phyloP scores from a whole-genome alignment of 2,329 filamentous ascomycete species.

The Paradendryphiella salina region DNA sequence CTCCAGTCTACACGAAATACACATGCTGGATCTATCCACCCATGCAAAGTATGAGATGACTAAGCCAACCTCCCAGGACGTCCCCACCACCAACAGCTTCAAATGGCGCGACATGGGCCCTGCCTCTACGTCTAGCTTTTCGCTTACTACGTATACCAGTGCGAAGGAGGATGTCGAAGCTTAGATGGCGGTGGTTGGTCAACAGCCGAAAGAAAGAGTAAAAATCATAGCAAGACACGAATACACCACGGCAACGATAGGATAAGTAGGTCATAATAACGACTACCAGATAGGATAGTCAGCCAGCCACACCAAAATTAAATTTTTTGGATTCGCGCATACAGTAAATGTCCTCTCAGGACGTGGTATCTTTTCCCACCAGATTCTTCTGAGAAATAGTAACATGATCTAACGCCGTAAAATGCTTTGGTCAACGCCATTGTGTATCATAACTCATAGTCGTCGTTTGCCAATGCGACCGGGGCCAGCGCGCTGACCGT shows the following conservation, averaged over 20 bases:
- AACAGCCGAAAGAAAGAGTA: not conserved
- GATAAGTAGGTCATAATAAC: not conserved
- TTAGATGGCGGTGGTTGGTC: not conserved
- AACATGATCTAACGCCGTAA: conserved; percentile 28
- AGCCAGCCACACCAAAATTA: not conserved
- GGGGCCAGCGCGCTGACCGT: conserved; percentile 15
- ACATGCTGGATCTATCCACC: no score
- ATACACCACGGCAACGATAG: not conserved
- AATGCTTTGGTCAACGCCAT: conserved; percentile 31
- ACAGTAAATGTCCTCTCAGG: conserved; percentile 12
- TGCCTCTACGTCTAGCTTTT: no score
- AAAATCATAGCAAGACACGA: not conserved
- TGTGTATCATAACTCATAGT: conserved; percentile 22
- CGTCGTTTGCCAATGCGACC: conserved; percentile 34
- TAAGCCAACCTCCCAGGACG: not conserved
- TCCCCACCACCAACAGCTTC: not conserved
- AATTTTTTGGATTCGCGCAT: conserved; percentile 8
- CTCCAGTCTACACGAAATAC: not conserved
- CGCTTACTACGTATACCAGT: no score
- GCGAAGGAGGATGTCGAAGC: not conserved
- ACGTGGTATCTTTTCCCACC: conserved; percentile 36
- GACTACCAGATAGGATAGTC: not conserved
- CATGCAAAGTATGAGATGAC: no score
- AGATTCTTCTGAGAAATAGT: conserved; percentile 17
- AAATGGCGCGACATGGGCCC: not conserved